These are phyloP conservation scores for Penicillium janthinellum DNA, from an alignment of 2,329 filamentous ascomycete species.

Conservation along the genomic window DNA sequence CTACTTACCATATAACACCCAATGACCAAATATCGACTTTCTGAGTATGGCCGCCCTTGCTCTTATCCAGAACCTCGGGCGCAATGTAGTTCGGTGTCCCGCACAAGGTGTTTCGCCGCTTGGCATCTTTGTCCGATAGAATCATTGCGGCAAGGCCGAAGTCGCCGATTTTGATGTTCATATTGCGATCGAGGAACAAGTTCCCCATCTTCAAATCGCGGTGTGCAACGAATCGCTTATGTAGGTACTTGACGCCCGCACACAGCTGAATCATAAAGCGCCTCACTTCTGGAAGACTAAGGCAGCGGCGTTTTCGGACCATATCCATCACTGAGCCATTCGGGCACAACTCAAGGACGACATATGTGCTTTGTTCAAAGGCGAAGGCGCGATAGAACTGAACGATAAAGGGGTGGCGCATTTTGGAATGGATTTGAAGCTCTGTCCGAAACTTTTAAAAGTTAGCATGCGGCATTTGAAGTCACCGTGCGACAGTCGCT, in stretches of 20 bases:
- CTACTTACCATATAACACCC: constrained; percentile 87
- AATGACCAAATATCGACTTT: constrained; percentile 99
- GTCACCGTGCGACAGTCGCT: neutral
- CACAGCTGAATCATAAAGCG: constrained; percentile 94
- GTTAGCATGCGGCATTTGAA: constrained; percentile 6
- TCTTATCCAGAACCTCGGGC: constrained; percentile 92
- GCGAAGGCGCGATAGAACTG: constrained; percentile 94
- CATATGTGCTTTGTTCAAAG: constrained; percentile 84
- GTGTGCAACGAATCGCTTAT: constrained; percentile 93
- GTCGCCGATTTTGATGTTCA: constrained; percentile 98
- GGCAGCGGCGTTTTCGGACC: constrained; percentile 85
- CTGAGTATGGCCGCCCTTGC: constrained; percentile 91
- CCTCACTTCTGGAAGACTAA: constrained; percentile 91
- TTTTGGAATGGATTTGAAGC: constrained; percentile 97
- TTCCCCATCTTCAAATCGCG: constrained; percentile 98
- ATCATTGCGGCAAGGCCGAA: constrained; percentile 92
- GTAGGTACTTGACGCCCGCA: constrained; percentile 97
- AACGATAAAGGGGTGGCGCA: constrained; percentile 93
- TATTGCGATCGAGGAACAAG: constrained; percentile 87
- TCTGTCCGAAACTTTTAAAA: constrained; percentile 69
- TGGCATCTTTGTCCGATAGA: constrained; percentile 85
- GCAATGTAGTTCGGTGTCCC: constrained; percentile 98
- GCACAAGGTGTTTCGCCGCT: constrained; percentile 86
- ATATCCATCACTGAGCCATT: constrained; percentile 98
- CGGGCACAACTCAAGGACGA: constrained; percentile 89